These are phyloP conservation scores for Eutrema yunnanense DNA, from an alignment of 345 rosid genomes.

Conservation along the genomic window DNA sequence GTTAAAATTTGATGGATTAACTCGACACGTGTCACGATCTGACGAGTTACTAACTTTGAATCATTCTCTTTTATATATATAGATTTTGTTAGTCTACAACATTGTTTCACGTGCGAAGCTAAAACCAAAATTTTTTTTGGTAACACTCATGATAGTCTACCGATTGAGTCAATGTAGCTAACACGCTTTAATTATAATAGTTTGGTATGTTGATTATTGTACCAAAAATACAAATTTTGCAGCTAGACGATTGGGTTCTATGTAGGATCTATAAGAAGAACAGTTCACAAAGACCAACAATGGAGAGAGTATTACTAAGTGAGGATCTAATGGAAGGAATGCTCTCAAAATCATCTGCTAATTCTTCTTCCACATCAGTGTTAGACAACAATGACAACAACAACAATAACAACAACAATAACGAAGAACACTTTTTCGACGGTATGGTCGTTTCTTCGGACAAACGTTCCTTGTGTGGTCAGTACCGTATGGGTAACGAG, in stretches of 20 bases:
- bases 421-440: constrained; percentile 43
- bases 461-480: constrained; percentile 30
- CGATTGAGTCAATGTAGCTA: neutral
- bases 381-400: constrained; percentile 40
- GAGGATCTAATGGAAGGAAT: constrained; percentile 46
- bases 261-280: constrained; percentile 73
- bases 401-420: constrained; percentile 29
- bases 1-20: no score
- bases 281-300: constrained; percentile 48
- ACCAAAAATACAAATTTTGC: neutral
- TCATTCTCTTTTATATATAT: no score
- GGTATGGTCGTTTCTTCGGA: constrained; percentile 41
- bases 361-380: constrained; percentile 32
- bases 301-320: constrained; percentile 33
- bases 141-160: neutral
- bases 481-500: constrained; percentile 35
- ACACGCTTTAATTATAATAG: neutral
- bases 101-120: neutral
- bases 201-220: neutral
- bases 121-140: no score
- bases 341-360: constrained; percentile 33
- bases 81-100: neutral
- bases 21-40: no score
- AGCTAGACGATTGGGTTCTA: constrained; percentile 77
- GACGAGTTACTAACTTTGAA: no score